These are phyloP conservation scores for Trypanosomatidae sp. DNA, from an alignment of 208 protist species.

Conservation along the genomic window DNA sequence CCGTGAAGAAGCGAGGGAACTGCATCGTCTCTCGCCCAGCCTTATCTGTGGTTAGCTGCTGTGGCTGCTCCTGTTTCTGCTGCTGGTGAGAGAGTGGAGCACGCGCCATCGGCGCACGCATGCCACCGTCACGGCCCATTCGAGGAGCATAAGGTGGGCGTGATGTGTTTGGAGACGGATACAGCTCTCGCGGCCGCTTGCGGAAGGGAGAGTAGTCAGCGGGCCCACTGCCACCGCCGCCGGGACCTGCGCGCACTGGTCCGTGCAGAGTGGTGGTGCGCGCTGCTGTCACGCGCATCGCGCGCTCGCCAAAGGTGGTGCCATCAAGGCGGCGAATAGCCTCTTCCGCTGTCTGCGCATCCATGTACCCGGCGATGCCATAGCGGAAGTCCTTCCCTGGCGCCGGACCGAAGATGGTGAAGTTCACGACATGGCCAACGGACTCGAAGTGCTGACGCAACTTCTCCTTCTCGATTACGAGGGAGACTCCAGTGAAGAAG, in stretches of 20 bases:
- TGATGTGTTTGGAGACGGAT: neutral
- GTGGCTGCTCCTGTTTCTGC: conserved; percentile 1
- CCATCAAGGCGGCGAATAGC: conserved; percentile 77
- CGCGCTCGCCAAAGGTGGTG: conserved; percentile 62
- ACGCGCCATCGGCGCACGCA: conserved; percentile 12
- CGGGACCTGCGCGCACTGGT: conserved; percentile 16
- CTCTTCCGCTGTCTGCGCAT: conserved; percentile 69
- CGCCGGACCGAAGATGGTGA: conserved; percentile 55
- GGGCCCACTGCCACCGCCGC: conserved; percentile 24
- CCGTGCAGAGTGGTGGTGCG: conserved; percentile 24
- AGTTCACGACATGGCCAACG: conserved; percentile 79
- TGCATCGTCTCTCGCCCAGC: conserved; percentile 39
- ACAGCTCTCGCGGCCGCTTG: conserved; percentile 32
- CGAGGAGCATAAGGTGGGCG: conserved; percentile 3
- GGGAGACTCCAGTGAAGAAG: conserved; percentile 85
- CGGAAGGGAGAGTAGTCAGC: conserved; percentile 24
- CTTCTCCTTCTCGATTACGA: conserved; percentile 48
- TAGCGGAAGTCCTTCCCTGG: conserved; percentile 76
- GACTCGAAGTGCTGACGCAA: conserved; percentile 87
- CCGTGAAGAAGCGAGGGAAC: conserved; percentile 54
- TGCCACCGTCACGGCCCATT: conserved; percentile 11
- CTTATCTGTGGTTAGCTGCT: conserved; percentile 17
- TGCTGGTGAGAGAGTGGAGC: conserved; percentile 16
- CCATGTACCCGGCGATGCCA: conserved; percentile 82
- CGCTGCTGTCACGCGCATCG: conserved; percentile 64